Conservation (phyloP, 495 filamentous ascomycete species). For the Aspergillus hancockii region DNA sequence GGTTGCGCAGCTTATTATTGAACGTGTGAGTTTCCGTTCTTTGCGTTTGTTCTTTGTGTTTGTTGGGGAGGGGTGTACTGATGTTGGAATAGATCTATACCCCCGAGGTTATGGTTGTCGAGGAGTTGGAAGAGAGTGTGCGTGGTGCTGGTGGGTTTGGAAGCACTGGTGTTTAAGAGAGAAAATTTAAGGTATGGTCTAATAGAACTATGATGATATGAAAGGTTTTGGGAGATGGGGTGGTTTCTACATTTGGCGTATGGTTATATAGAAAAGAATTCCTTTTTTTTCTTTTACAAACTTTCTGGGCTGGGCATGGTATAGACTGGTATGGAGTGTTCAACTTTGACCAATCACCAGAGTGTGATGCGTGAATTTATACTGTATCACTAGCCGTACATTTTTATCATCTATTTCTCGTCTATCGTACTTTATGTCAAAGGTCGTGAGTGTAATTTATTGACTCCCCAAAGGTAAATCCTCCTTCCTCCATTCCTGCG, state of each 20-base stretch:
- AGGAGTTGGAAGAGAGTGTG: slow-evolving; percentile 86
- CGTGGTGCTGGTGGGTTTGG: slow-evolving; percentile 91
- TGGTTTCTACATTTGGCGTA: not conserved
- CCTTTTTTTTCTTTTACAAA: not conserved
- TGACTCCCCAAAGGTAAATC: slow-evolving; percentile 26
- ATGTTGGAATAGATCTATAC: slow-evolving; percentile 67
- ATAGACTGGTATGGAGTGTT: not conserved
- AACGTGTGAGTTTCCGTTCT: slow-evolving; percentile 55
- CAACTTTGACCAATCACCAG: not conserved
- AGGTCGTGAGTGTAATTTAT: not conserved
- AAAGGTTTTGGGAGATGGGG: not conserved
- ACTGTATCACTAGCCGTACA: not conserved
- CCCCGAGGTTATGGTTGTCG: slow-evolving; percentile 83
- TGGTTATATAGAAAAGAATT: slow-evolving; percentile 12
- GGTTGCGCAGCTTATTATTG: slow-evolving; percentile 88
- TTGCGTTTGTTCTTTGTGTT: slow-evolving; percentile 2
- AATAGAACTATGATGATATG: not conserved
- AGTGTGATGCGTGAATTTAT: not conserved
- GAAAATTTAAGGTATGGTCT: slow-evolving; percentile 8
- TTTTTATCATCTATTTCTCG: not conserved
- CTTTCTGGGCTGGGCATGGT: not conserved
- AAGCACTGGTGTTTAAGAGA: slow-evolving; percentile 65
- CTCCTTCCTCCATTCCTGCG: slow-evolving; percentile 38
- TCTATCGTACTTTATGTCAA: not conserved
- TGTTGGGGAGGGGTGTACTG: not conserved